Evolutionary conservation across 176 grass and related monocot genomes (phyloP).

Genomic region (Alloteropsis semialata): DNA sequence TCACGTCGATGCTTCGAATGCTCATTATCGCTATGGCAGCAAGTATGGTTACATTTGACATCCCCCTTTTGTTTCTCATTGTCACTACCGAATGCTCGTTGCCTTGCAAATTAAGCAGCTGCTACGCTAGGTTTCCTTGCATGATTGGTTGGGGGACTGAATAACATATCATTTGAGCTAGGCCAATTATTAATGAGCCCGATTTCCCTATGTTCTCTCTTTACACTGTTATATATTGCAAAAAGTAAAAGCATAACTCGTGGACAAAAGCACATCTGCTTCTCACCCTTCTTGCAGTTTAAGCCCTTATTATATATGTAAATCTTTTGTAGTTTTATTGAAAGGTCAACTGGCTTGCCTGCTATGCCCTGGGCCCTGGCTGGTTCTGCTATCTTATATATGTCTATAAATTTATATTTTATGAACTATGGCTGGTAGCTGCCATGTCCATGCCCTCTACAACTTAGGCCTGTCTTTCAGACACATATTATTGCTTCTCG

Average conservation of each 20-base stretch:
- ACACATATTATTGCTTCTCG: background rate
- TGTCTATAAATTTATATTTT: conserved; percentile 9
- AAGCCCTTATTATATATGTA: background rate
- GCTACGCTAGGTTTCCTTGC: background rate
- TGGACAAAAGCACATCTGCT: background rate
- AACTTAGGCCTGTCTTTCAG: background rate
- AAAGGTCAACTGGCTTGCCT: background rate
- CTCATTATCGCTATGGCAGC: conserved; percentile 34
- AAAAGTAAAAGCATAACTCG: background rate
- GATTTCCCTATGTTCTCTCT: background rate
- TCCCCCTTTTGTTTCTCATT: background rate
- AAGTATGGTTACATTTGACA: conserved; percentile 26
- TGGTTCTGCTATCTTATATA: conserved; percentile 15
- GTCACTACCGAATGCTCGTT: background rate
- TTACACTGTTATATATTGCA: background rate
- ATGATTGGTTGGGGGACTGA: background rate
- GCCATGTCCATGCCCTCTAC: conserved; percentile 11
- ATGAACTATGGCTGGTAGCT: background rate
- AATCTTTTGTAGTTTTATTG: conserved; percentile 7
- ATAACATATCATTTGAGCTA: background rate
- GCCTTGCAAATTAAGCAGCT: background rate
- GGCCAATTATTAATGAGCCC: background rate
- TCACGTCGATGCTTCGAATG: conserved; percentile 31
- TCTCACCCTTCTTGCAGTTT: background rate
- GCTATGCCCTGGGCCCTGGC: background rate